Evolutionary conservation across 345 rosid genomes (phyloP), one percentile per base, ranked within the genome.

Genomic region (Garcia nutans): DNA sequence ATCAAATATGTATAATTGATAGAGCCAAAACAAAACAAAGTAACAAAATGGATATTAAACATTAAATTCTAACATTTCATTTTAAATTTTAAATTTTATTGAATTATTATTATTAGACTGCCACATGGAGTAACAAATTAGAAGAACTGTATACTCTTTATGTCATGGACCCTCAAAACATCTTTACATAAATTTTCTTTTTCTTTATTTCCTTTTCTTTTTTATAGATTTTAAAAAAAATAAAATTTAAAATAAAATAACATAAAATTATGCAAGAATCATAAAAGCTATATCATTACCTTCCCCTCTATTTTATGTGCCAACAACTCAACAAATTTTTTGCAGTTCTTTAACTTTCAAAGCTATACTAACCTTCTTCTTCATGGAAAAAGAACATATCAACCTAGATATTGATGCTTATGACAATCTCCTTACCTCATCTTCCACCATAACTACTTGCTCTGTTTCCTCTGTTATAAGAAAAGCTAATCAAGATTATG

Each of bases 401-500:
- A 87, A 78, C 87, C 68, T 74, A 3, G 86, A 85, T 66, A 88
- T 64, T 68, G 80, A 84, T 85, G 88, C 76, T 78, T 87, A 78
- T 72, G 58, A 74, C 65, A 82, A 23, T 59, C 22, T 49, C 56
- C 77, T 59, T 44, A 66, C 60, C 65, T 41, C 85, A 22, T 22
- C 87, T 56, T 49, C 86, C 71, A 23, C 83, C 10, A 6, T 60
- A 10, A 1, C 76, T 70, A 0, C 66, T 28, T 20, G 82, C 61
- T 16, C 82, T 12, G 12, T 72, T 37, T 5, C 87, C 45, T 17
- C 86, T 19, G 6, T 79, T 10, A 81, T 89, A 24, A 80, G 79
- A 79, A 87, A 84, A 65, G 75, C 77, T 47, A 8, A 47, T 68
- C 77, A 68, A 79, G 82, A 78, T 42, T 71, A 31, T 28, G 84